Conservation (phyloP, 768 basidiomycete species). For the Suillus alpinus region DNA sequence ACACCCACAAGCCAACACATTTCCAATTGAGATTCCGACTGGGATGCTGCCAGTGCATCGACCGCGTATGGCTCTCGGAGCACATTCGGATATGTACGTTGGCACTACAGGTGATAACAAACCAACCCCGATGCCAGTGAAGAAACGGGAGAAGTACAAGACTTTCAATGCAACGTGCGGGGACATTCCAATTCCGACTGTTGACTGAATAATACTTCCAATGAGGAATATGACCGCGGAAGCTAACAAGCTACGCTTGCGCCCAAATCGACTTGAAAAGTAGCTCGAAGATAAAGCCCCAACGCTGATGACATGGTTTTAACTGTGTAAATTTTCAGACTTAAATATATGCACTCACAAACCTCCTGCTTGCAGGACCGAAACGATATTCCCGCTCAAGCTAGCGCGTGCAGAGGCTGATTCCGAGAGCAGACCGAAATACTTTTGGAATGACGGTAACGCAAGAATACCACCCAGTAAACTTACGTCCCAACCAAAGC, state of each 20-base stretch:
- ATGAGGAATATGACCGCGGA: slow-evolving; percentile 32
- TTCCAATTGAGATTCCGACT: slow-evolving; percentile 30
- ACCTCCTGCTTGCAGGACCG: slow-evolving; percentile 34
- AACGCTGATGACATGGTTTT: slow-evolving; percentile 13
- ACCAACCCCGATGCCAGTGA: slow-evolving; percentile 48
- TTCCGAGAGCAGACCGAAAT: slow-evolving; percentile 31
- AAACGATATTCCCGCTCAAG: slow-evolving; percentile 35
- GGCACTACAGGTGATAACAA: slow-evolving; percentile 35
- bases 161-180: slow-evolving; percentile 23
- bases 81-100: slow-evolving; percentile 36
- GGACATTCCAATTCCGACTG: slow-evolving; percentile 30
- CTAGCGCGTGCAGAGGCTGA: slow-evolving; percentile 22
- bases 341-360: slow-evolving; percentile 21
- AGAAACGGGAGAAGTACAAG: slow-evolving; percentile 38
- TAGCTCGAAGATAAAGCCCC: slow-evolving; percentile 28
- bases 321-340: not conserved
- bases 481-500: slow-evolving; percentile 36
- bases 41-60: slow-evolving; percentile 34
- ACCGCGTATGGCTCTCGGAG: slow-evolving; percentile 36
- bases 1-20: slow-evolving; percentile 33
- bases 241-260: slow-evolving; percentile 29
- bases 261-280: slow-evolving; percentile 30
- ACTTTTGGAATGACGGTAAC: slow-evolving; percentile 34
- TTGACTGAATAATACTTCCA: slow-evolving; percentile 32
- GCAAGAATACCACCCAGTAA: slow-evolving; percentile 34